These are phyloP conservation scores for Ricinus communis DNA, from an alignment of 345 rosid genomes.

Conservation along the genomic window DNA sequence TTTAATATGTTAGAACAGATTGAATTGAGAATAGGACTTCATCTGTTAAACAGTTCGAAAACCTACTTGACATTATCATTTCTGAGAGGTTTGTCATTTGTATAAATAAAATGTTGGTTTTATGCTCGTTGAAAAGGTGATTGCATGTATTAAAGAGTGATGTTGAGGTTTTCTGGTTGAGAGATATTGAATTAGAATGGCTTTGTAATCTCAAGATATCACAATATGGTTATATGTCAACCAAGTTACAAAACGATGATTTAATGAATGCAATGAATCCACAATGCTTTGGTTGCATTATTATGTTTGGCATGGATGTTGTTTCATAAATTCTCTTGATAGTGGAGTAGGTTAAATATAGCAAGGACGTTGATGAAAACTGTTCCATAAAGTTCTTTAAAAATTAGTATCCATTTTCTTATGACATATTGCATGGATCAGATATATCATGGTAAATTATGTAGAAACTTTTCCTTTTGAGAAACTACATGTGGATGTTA, in stretches of 20 bases:
- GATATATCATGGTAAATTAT: not conserved
- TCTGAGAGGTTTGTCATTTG: not conserved
- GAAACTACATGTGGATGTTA: not conserved
- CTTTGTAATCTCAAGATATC: not conserved
- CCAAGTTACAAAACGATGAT: not conserved
- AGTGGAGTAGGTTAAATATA: not conserved
- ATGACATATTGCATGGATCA: not conserved
- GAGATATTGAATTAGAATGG: not conserved
- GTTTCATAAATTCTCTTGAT: not conserved
- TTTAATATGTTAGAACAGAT: too few species aligned
- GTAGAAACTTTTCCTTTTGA: not conserved
- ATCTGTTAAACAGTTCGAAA: too few species aligned
- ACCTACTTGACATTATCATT: too few species aligned
- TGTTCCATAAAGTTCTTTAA: not conserved
- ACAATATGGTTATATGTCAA: not conserved
- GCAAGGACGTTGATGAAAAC: not conserved
- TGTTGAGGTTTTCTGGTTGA: not conserved
- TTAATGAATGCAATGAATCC: too few species aligned
- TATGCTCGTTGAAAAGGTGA: too few species aligned
- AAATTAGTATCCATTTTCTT: not conserved
- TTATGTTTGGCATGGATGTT: not conserved
- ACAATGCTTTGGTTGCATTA: not conserved
- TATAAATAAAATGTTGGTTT: not conserved
- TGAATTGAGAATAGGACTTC: too few species aligned
- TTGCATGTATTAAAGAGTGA: not conserved